These are phyloP conservation scores for Phaeophleospora eucalypticola DNA, from an alignment of 2,329 filamentous ascomycete species.

Conservation along the genomic window DNA sequence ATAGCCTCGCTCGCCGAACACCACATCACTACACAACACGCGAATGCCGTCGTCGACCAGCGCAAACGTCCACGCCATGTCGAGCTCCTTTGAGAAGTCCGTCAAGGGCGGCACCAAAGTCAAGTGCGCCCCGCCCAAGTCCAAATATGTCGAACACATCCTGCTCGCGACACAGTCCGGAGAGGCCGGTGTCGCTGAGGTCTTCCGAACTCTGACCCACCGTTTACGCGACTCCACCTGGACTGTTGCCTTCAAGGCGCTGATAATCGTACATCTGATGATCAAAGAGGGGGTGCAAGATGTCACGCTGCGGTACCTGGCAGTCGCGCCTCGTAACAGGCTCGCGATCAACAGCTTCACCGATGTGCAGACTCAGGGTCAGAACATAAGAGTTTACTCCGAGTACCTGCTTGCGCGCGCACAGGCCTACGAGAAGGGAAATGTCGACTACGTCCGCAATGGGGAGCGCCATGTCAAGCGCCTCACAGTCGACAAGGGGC, in stretches of 20 bases:
- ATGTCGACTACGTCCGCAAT: conserved; percentile 81
- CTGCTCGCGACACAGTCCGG: conserved; percentile 90
- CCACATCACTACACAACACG: neutral
- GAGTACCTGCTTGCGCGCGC: conserved; percentile 81
- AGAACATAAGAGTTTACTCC: conserved; percentile 89
- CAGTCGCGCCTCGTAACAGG: conserved; percentile 70
- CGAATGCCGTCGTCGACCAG: conserved; percentile 11
- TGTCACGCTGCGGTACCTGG: conserved; percentile 78
- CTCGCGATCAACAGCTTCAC: conserved; percentile 87
- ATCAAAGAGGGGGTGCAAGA: conserved; percentile 90
- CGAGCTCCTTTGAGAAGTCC: conserved; percentile 94
- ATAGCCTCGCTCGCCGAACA: neutral
- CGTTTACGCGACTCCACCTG: conserved; percentile 92
- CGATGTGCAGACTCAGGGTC: conserved; percentile 90
- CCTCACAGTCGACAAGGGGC: conserved; percentile 82
- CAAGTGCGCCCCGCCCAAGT: conserved; percentile 89
- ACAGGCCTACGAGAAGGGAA: conserved; percentile 75
- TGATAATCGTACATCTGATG: conserved; percentile 96
- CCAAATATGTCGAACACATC: conserved; percentile 99
- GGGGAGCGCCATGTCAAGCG: conserved; percentile 80
- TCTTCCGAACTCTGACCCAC: conserved; percentile 87
- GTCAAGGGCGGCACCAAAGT: conserved; percentile 98
- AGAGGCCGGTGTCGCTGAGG: conserved; percentile 89
- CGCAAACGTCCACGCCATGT: conserved; percentile 50
- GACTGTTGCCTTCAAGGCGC: conserved; percentile 98